Percentiles rank a stretch among this genome's conserved stretches.
These are phyloP conservation scores for Mortierella sp. DNA, from an alignment of 371 early-diverging fungal species.

Conservation along the genomic window DNA sequence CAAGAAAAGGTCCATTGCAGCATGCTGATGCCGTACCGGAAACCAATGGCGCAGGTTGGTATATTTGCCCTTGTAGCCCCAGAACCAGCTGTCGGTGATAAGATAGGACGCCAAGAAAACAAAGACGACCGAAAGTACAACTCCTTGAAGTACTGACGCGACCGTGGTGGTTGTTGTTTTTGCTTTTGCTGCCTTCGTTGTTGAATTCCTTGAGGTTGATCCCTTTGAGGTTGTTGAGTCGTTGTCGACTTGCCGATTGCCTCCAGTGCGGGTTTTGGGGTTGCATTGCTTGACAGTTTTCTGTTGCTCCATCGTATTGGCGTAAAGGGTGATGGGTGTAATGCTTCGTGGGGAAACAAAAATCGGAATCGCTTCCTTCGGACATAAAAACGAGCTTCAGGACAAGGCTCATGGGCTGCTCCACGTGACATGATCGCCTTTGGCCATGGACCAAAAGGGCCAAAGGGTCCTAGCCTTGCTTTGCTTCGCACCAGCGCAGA, in stretches of 20 bases:
- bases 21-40: conserved; percentile 66
- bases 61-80: conserved; percentile 83
- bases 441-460: not conserved
- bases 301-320: not conserved
- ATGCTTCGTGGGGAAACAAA: not conserved
- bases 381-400: not conserved
- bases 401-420: not conserved
- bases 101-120: conserved; percentile 76
- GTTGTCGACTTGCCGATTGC: not conserved
- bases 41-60: conserved; percentile 81
- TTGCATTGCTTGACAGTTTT: not conserved
- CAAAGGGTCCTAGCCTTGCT: not conserved
- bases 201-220: not conserved
- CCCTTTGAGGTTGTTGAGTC: not conserved
- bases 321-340: too few species aligned
- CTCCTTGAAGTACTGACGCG: conserved; percentile 21
- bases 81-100: conserved; percentile 83
- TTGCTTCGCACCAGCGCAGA: not conserved
- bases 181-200: not conserved
- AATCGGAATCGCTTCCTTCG: not conserved
- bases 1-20: not conserved
- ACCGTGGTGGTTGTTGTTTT: not conserved
- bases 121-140: conserved; percentile 54
- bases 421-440: not conserved
- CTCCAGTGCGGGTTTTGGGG: not conserved